Evolutionary conservation across 164 flowering plant species (phyloP).

Genomic region (Vitis labrusca): DNA sequence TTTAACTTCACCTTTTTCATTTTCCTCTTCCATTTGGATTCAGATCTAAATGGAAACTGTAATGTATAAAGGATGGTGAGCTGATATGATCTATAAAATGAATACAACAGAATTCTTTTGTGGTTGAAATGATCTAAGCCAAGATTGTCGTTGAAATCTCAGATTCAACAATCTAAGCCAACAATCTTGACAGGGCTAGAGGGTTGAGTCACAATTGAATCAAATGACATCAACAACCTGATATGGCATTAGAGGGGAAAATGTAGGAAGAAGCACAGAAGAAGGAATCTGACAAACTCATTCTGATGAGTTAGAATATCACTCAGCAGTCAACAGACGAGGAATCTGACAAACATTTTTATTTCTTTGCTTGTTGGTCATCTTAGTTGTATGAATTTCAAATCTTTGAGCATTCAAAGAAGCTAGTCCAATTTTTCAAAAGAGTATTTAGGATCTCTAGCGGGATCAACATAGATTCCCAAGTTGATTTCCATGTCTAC

Average conservation of each 20-base stretch:
- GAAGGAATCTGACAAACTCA: neutral
- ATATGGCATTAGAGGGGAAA: neutral
- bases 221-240: neutral
- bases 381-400: neutral
- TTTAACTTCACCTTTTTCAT: neutral
- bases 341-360: too few relatives aligned
- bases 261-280: neutral
- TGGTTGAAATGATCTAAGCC: too few relatives aligned
- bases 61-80: neutral
- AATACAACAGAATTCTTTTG: too few relatives aligned
- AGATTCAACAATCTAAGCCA: too few relatives aligned
- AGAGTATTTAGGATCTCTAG: neutral
- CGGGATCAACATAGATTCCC: conserved; percentile 1
- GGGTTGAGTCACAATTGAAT: too few relatives aligned
- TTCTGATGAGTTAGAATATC: neutral
- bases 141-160: too few relatives aligned
- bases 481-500: neutral
- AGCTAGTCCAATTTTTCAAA: neutral
- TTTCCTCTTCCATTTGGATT: neutral
- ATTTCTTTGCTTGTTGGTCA: too few relatives aligned
- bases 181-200: too few relatives aligned
- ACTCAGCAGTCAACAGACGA: neutral
- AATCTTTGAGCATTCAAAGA: neutral
- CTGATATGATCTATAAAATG: too few relatives aligned
- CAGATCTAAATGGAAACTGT: conserved; percentile 5